phyloP scores from a whole-genome alignment of 768 basidiomycete species.

The Mycena indigotica region DNA sequence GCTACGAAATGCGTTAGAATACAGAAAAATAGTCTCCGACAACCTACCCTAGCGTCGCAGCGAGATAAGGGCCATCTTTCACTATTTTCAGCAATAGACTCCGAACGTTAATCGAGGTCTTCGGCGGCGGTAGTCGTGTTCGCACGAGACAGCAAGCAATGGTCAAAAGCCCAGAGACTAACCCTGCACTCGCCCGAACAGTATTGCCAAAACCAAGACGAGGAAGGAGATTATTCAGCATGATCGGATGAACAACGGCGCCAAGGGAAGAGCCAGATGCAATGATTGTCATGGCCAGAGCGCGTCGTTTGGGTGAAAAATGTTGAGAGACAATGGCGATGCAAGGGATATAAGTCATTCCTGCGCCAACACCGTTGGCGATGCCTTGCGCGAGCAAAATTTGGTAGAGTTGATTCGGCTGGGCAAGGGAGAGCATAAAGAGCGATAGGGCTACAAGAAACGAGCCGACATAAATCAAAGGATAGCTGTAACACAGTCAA shows the following conservation, averaged over 20 bases:
- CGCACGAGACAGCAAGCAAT: slow-evolving; percentile 44
- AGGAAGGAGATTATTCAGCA: slow-evolving; percentile 45
- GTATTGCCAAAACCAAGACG: slow-evolving; percentile 46
- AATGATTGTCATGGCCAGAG: slow-evolving; percentile 50
- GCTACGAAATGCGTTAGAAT: neutral
- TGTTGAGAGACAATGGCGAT: slow-evolving; percentile 48
- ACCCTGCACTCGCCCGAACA: slow-evolving; percentile 44
- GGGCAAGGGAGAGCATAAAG: slow-evolving; percentile 50
- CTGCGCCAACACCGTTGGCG: slow-evolving; percentile 44
- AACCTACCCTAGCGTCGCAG: slow-evolving; percentile 24
- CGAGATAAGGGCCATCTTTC: slow-evolving; percentile 27
- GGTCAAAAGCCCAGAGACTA: slow-evolving; percentile 39
- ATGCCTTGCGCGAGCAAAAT: slow-evolving; percentile 49
- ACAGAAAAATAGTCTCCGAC: neutral
- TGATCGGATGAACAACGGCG: slow-evolving; percentile 47
- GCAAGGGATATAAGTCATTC: slow-evolving; percentile 47
- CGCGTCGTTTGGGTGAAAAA: slow-evolving; percentile 41
- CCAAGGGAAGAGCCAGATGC: slow-evolving; percentile 49
- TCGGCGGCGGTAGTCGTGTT: slow-evolving; percentile 38
- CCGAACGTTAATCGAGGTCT: slow-evolving; percentile 9
- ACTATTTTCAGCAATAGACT: slow-evolving; percentile 17
- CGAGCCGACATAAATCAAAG: slow-evolving; percentile 37
- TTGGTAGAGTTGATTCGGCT: slow-evolving; percentile 44
- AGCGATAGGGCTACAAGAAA: slow-evolving; percentile 40
- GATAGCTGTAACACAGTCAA: slow-evolving; percentile 24